Evolutionary conservation across 345 rosid genomes (phyloP), one percentile per base, ranked within the genome.

Genomic region (Chamaenerion angustifolium): DNA sequence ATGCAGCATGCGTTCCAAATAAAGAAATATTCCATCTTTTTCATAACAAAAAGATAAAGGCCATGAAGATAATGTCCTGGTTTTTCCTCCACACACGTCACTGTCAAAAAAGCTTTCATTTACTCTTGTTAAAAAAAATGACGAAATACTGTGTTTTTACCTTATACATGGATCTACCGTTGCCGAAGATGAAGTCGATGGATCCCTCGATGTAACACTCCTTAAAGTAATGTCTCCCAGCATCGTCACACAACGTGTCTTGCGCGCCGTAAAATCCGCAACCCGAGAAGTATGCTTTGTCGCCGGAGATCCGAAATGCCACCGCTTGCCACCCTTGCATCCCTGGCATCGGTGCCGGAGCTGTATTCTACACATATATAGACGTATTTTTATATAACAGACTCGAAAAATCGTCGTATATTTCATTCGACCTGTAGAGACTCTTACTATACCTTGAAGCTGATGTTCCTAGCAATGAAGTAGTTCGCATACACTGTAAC

Each of bases 361-460:
- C 92, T 44, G 94, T 90, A 62, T 90, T 90, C 92, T 83, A 57
- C 54, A 21, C 18, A 15, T 6, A 35, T 16, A 50, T 10, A 12
- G 10, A 31, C 10, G 5, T 31, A 1, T 15, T 4, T 12, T 21
- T 27, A 12, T 31, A n/a, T 31, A 10, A 16, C 15, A 16, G 14
- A 19, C 48, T 15, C 4, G 48, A 46, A 46, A 31, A 21, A 21
- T 21, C n/a, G n/a, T n/a, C n/a, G n/a, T n/a, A n/a, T n/a, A n/a
- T n/a, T n/a, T n/a, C n/a, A n/a, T n/a, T n/a, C n/a, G n/a, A n/a
- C n/a, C n/a, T n/a, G n/a, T n/a, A n/a, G n/a, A n/a, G n/a, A n/a
- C n/a, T n/a, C n/a, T n/a, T n/a, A n/a, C n/a, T n/a, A n/a, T n/a
- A 87, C 98, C 95, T 72, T 85, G 70, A 90, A 85, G 77, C 95